These are phyloP conservation scores for Panus rudis DNA, from an alignment of 768 basidiomycete genomes.

Conservation along the genomic window DNA sequence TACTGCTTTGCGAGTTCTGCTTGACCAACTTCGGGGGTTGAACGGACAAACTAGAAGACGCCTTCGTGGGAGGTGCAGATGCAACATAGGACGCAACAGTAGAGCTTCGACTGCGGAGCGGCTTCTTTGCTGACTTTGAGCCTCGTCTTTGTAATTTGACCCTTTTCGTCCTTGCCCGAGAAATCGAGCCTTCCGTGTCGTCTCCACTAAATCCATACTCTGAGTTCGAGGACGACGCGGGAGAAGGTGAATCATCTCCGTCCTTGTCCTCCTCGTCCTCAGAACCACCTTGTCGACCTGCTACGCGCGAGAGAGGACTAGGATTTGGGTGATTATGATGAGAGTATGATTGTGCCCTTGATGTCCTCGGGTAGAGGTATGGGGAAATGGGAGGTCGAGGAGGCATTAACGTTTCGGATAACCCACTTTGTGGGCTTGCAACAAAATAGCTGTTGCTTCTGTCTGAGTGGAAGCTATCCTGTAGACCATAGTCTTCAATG, in stretches of 20 bases:
- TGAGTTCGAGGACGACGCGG: constrained; percentile 54
- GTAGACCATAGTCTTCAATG: background rate
- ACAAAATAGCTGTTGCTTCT: background rate
- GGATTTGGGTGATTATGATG: constrained; percentile 9
- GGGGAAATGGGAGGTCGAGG: constrained; percentile 29
- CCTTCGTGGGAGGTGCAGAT: constrained; percentile 17
- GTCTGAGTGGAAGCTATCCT: background rate
- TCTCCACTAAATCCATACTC: constrained; percentile 24
- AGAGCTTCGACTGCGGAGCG: constrained; percentile 53
- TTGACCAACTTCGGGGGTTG: constrained; percentile 25
- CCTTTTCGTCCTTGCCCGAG: constrained; percentile 1
- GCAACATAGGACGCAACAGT: constrained; percentile 58
- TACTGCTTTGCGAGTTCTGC: constrained; percentile 57
- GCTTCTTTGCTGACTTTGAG: constrained; percentile 21
- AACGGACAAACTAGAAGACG: background rate
- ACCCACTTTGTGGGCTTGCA: background rate
- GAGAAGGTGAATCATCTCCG: constrained; percentile 44
- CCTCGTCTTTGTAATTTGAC: constrained; percentile 13
- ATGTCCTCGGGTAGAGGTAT: constrained; percentile 17
- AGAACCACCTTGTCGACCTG: constrained; percentile 46
- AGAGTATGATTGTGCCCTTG: constrained; percentile 7
- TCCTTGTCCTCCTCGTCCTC: constrained; percentile 42
- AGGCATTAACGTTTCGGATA: background rate
- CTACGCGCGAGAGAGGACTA: constrained; percentile 51
- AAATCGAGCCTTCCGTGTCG: constrained; percentile 19